Conservation (phyloP, 2,329 filamentous ascomycete genomes). For the Aspergillus tanneri region DNA sequence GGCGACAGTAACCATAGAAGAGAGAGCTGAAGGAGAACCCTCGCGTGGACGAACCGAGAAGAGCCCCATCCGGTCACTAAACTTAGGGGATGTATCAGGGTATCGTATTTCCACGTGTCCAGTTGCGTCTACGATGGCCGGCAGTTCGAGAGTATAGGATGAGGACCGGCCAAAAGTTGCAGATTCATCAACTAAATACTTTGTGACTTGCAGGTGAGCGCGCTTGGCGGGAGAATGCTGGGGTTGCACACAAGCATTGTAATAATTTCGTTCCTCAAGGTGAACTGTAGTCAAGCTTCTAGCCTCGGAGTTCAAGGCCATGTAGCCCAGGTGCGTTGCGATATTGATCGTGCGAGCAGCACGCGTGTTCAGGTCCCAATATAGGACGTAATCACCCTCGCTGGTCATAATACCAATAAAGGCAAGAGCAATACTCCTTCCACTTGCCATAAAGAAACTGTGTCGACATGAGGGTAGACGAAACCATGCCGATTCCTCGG, state of each 20-base stretch:
- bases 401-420: constrained; percentile 3
- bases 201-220: constrained; percentile 14
- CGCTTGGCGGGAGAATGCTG: background rate
- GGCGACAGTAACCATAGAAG: constrained; percentile 7
- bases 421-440: constrained; percentile 23
- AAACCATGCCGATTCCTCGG: constrained; percentile 22
- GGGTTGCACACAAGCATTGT: background rate
- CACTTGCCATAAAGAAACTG: constrained; percentile 20
- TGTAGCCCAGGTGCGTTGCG: constrained; percentile 7
- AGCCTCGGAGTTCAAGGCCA: constrained; percentile 18
- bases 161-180: background rate
- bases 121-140: background rate
- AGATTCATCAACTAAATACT: constrained; percentile 9
- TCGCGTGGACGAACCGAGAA: constrained; percentile 3
- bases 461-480: constrained; percentile 27
- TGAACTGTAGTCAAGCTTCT: constrained; percentile 21
- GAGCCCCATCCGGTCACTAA: constrained; percentile 13
- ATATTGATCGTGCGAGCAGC: constrained; percentile 17
- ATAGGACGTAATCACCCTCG: constrained; percentile 20
- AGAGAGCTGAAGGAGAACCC: background rate
- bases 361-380: constrained; percentile 23
- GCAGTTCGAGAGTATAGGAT: constrained; percentile 10
- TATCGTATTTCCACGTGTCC: background rate
- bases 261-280: constrained; percentile 5
- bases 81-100: background rate